A percentile compares a stretch with the other conserved stretches of the same genome.
Evolutionary conservation across 2,329 filamentous ascomycete genomes (phyloP).

Genomic region (Colletotrichum echinochloae): DNA sequence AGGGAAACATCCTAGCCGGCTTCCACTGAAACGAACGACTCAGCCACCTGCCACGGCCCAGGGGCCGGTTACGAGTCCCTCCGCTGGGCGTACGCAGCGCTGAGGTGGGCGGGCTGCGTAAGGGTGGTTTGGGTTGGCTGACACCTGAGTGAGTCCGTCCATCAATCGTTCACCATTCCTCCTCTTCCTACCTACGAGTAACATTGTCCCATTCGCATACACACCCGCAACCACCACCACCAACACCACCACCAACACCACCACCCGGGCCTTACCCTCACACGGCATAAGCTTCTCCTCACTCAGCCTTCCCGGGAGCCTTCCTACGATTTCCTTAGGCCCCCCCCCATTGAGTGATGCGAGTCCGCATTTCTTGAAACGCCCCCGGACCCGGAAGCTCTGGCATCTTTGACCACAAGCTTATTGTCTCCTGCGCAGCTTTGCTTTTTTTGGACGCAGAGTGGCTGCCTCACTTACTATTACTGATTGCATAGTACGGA

Average conservation of each 20-base stretch:
- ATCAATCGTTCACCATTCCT: slow-evolving; percentile 23
- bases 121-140: slow-evolving; percentile 9
- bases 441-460: slow-evolving; percentile 26
- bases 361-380: slow-evolving; percentile 42
- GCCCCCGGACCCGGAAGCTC: slow-evolving; percentile 41
- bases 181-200: slow-evolving; percentile 22
- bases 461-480: slow-evolving; percentile 28
- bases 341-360: slow-evolving; percentile 32
- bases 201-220: slow-evolving; percentile 32
- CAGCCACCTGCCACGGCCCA: slow-evolving; percentile 37
- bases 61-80: slow-evolving; percentile 30
- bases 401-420: slow-evolving; percentile 41
- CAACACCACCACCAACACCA: slow-evolving; percentile 21
- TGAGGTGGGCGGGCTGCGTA: slow-evolving; percentile 15
- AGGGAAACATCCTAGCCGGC: slow-evolving; percentile 25
- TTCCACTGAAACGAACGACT: slow-evolving; percentile 39
- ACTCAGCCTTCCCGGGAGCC: slow-evolving; percentile 15
- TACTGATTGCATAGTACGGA: slow-evolving; percentile 15
- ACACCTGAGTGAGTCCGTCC: slow-evolving; percentile 13
- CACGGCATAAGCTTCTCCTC: slow-evolving; percentile 25
- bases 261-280: slow-evolving; percentile 27
- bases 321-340: slow-evolving; percentile 26
- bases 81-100: slow-evolving; percentile 15
- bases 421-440: slow-evolving; percentile 32
- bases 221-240: slow-evolving; percentile 20